These are phyloP conservation scores for Phylloporus sp. DNA, from an alignment of 1,284 basidiomycete genomes.

Conservation along the genomic window DNA sequence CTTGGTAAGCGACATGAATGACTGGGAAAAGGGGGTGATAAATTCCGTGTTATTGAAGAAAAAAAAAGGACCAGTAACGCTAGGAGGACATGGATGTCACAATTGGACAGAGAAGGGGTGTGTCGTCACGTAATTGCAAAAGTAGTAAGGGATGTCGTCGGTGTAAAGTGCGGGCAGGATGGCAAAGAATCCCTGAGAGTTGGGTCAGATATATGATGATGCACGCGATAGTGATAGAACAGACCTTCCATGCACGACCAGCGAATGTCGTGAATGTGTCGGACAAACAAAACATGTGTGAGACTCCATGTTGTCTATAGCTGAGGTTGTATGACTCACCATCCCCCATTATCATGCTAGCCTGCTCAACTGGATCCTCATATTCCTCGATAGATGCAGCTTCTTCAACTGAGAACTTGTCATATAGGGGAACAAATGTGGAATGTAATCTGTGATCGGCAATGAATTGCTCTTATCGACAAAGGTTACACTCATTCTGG, in stretches of 20 bases:
- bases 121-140: slow-evolving; percentile 17
- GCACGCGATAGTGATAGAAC: not conserved
- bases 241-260: slow-evolving; percentile 31
- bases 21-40: slow-evolving; percentile 31
- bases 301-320: not conserved
- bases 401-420: slow-evolving; percentile 1
- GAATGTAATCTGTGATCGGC: slow-evolving; percentile 26
- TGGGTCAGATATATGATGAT: not conserved
- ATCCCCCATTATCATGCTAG: slow-evolving; percentile 29
- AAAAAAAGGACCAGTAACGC: too few relatives aligned
- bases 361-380: slow-evolving; percentile 25
- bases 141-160: slow-evolving; percentile 27
- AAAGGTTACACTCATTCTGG: slow-evolving; percentile 26
- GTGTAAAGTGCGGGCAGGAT: slow-evolving; percentile 29
- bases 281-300: slow-evolving; percentile 22
- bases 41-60: not conserved
- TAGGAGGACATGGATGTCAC: not conserved
- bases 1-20: slow-evolving; percentile 32
- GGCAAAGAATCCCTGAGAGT: slow-evolving; percentile 30
- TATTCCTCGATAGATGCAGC: slow-evolving; percentile 7
- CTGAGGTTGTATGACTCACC: slow-evolving; percentile 18
- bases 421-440: slow-evolving; percentile 34
- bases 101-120: not conserved
- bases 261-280: slow-evolving; percentile 27
- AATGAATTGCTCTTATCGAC: slow-evolving; percentile 20